Percentiles rank a stretch among this genome's conserved stretches.
Evolutionary conservation across 768 basidiomycete species (phyloP).

Genomic region (Russula sp.): DNA sequence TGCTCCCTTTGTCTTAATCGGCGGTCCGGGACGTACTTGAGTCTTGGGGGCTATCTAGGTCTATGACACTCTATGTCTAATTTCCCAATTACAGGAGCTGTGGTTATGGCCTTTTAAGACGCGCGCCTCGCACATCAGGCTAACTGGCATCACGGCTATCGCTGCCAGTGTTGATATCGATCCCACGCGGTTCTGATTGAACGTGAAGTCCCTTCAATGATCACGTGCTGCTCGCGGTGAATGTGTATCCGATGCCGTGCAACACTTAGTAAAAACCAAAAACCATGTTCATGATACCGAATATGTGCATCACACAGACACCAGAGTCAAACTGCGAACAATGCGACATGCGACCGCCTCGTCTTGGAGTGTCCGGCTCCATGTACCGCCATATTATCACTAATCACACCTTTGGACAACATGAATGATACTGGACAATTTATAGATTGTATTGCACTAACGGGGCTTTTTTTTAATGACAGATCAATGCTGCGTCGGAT

Average conservation of each 20-base stretch:
- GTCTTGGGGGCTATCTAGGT: too few species aligned
- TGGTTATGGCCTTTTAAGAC: neutral
- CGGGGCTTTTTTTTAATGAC: neutral
- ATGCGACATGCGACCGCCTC: slow-evolving; percentile 23
- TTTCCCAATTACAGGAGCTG: neutral
- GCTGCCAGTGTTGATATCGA: neutral
- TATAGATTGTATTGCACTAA: neutral
- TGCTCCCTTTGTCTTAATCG: too few species aligned
- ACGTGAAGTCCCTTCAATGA: neutral
- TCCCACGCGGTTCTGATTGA: neutral
- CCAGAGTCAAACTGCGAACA: slow-evolving; percentile 5
- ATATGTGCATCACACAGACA: slow-evolving; percentile 21
- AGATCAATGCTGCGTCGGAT: neutral
- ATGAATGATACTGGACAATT: slow-evolving; percentile 14
- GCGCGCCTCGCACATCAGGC: slow-evolving; percentile 5
- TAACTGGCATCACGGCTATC: neutral
- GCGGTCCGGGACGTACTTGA: too few species aligned
- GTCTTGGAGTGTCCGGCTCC: slow-evolving; percentile 17
- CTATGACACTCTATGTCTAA: too few species aligned
- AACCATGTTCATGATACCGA: neutral
- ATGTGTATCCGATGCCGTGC: slow-evolving; percentile 7
- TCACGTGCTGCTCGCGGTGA: neutral
- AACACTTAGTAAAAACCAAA: slow-evolving; percentile 8
- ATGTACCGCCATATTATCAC: slow-evolving; percentile 17
- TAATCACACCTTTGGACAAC: slow-evolving; percentile 20